These are phyloP conservation scores for Blastobotrys arbuscula DNA, from an alignment of 1,139 yeast genomes.

Conservation along the genomic window DNA sequence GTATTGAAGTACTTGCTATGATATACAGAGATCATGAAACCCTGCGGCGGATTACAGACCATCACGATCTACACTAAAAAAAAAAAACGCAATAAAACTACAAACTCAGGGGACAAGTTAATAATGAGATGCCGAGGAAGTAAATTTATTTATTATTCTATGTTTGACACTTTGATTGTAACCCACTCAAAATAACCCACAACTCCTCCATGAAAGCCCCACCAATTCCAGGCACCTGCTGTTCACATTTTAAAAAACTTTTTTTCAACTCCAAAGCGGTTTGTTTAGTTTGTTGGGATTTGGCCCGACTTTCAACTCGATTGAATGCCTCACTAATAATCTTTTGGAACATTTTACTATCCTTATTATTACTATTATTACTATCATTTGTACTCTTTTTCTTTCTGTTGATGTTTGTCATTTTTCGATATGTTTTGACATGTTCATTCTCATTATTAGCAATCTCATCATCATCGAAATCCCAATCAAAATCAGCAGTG, in stretches of 20 bases:
- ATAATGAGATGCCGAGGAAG: no score
- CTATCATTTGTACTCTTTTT: neutral
- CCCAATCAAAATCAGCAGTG: slow-evolving; percentile 10
- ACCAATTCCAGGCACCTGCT: slow-evolving; percentile 54
- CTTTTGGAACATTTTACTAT: neutral
- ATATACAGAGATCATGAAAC: no score
- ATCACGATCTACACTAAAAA: no score
- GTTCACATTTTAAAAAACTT: slow-evolving; percentile 37
- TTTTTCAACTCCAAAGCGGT: slow-evolving; percentile 12
- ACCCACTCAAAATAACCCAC: slow-evolving; percentile 22
- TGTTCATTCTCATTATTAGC: slow-evolving; percentile 6
- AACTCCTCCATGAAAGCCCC: slow-evolving; percentile 63
- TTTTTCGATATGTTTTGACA: slow-evolving; percentile 7
- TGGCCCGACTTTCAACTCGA: slow-evolving; percentile 15
- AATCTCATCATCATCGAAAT: slow-evolving; percentile 11
- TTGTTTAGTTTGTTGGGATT: slow-evolving; percentile 7
- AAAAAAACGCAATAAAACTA: no score
- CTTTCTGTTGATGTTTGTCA: neutral
- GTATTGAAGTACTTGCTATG: no score
- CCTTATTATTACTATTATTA: neutral
- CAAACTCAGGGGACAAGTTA: no score
- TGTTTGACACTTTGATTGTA: neutral
- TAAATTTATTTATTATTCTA: no score
- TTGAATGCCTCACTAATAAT: slow-evolving; percentile 16
- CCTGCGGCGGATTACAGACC: no score